phyloP scores from a whole-genome alignment of 257 asterid genomes.

The Primulina tabacum region DNA sequence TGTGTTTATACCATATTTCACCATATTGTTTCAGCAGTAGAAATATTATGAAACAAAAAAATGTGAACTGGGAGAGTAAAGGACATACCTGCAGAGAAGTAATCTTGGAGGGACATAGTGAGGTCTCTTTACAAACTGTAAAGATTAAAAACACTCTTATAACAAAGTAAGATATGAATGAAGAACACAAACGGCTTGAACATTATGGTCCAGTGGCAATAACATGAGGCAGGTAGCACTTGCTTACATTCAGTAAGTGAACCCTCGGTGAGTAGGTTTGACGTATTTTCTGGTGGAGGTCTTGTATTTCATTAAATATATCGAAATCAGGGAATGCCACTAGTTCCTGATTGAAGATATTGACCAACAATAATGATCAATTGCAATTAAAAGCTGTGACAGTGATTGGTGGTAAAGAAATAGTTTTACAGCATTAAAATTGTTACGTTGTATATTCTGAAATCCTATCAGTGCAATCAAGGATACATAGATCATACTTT shows the following conservation, averaged over 20 bases:
- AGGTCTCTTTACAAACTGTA: constrained; percentile 79
- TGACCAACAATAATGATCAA: constrained; percentile 28
- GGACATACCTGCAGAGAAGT: constrained; percentile 65
- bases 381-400: constrained; percentile 22
- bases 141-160: constrained; percentile 20
- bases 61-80: constrained; percentile 16
- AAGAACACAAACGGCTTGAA: constrained; percentile 16
- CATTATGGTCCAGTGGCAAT: neutral
- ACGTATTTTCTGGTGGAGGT: constrained; percentile 63
- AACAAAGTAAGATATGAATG: constrained; percentile 13
- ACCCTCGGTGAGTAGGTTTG: constrained; percentile 68
- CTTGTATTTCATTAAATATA: constrained; percentile 48
- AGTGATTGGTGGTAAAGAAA: neutral
- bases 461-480: neutral
- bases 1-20: neutral
- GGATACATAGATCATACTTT: constrained; percentile 46
- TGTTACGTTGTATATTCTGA: constrained; percentile 13
- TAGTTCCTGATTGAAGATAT: constrained; percentile 60
- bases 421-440: constrained; percentile 1
- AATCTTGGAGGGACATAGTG: constrained; percentile 68
- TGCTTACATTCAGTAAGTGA: constrained; percentile 73
- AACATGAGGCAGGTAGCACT: constrained; percentile 24
- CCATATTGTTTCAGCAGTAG: neutral
- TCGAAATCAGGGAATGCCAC: constrained; percentile 75
- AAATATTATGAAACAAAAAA: neutral